Evolutionary conservation across 768 basidiomycete genomes (phyloP).

Genomic region (Auriscalpium vulgare): DNA sequence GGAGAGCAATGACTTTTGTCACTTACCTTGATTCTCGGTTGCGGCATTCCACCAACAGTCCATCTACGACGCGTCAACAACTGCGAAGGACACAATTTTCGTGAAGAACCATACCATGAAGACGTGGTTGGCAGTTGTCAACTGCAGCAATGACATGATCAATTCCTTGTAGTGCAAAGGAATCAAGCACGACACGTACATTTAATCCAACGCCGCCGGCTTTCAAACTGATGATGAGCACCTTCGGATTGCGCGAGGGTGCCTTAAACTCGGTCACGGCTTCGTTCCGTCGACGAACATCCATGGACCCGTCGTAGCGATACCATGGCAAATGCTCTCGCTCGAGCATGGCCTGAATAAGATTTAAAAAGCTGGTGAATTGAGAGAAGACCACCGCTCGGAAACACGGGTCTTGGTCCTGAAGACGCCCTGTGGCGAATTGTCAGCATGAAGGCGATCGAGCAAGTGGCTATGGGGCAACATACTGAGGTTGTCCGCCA

Average conservation of each 20-base stretch:
- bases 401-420: slow-evolving; percentile 67
- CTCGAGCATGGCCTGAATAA: slow-evolving; percentile 64
- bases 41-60: slow-evolving; percentile 92
- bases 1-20: background rate
- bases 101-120: slow-evolving; percentile 54
- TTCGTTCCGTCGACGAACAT: slow-evolving; percentile 67
- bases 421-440: slow-evolving; percentile 42
- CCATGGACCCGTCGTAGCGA: slow-evolving; percentile 92
- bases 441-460: background rate
- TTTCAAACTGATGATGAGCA: slow-evolving; percentile 73
- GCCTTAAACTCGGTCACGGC: slow-evolving; percentile 75
- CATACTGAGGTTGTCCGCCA: slow-evolving; percentile 64
- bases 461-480: slow-evolving; percentile 3
- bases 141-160: slow-evolving; percentile 25
- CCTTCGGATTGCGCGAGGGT: slow-evolving; percentile 60
- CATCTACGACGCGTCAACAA: slow-evolving; percentile 45
- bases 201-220: slow-evolving; percentile 92
- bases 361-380: slow-evolving; percentile 80
- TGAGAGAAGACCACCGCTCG: slow-evolving; percentile 87
- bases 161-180: background rate
- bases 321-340: slow-evolving; percentile 63
- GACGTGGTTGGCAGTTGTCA: slow-evolving; percentile 77
- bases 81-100: background rate
- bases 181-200: slow-evolving; percentile 25
- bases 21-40: slow-evolving; percentile 65